These are phyloP conservation scores for Paramecium pentaurelia DNA, from an alignment of 73 alveolate genomes.

Conservation along the genomic window DNA sequence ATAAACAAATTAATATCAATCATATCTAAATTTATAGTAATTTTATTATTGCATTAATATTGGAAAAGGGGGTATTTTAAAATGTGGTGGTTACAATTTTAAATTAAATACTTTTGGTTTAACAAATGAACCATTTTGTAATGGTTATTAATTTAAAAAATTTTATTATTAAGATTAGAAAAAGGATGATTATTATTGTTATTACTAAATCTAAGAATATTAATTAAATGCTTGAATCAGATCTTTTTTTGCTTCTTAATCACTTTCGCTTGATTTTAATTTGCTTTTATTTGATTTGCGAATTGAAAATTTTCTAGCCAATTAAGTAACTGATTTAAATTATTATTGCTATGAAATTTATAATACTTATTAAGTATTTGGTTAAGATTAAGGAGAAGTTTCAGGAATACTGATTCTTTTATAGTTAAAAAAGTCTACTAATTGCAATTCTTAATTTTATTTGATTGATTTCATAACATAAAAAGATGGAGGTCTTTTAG, in stretches of 20 bases:
- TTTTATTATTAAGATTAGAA: neutral
- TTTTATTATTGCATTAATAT: slow-evolving; percentile 31
- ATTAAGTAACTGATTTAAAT: neutral
- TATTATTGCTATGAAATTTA: neutral
- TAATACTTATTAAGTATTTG: neutral
- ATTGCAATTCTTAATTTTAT: neutral
- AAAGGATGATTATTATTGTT: neutral
- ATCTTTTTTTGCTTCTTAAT: neutral
- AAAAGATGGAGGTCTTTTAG: neutral
- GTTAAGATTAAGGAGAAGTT: neutral
- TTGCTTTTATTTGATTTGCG: neutral
- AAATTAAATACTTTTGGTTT: slow-evolving; percentile 42
- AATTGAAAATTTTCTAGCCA: neutral
- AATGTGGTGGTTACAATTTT: slow-evolving; percentile 19
- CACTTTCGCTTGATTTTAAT: neutral
- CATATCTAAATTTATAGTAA: slow-evolving; percentile 24
- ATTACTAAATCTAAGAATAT: neutral
- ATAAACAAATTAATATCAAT: neutral
- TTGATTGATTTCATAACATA: neutral
- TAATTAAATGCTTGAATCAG: neutral
- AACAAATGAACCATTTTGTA: slow-evolving; percentile 17
- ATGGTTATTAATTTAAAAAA: neutral
- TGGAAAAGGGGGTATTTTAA: neutral
- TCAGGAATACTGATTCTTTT: neutral
- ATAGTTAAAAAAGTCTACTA: neutral